Evolutionary conservation across 768 basidiomycete species (phyloP).

Genomic region (Hemileccinum rubropunctum): DNA sequence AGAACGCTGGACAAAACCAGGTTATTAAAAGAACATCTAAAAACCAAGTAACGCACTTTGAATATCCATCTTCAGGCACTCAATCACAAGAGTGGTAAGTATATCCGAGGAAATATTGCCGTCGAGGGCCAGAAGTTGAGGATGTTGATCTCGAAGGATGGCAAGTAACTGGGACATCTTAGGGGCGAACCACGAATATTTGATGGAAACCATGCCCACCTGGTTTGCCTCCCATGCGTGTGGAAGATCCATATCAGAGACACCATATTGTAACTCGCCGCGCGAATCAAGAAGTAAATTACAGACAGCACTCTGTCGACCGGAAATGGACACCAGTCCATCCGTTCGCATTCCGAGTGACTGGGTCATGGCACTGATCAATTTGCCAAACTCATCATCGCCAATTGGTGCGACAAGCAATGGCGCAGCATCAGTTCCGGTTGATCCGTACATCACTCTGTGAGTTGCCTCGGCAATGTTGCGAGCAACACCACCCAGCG

Average conservation of each 20-base stretch:
- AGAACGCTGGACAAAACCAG: slow-evolving; percentile 54
- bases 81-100: slow-evolving; percentile 48
- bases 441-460: slow-evolving; percentile 45
- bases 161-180: slow-evolving; percentile 44
- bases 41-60: slow-evolving; percentile 43
- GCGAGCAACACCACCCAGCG: slow-evolving; percentile 89
- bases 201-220: slow-evolving; percentile 30
- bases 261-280: slow-evolving; percentile 76
- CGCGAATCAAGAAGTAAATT: slow-evolving; percentile 74
- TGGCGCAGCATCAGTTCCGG: slow-evolving; percentile 32
- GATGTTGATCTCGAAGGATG: slow-evolving; percentile 46
- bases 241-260: slow-evolving; percentile 88
- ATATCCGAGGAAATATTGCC: slow-evolving; percentile 64
- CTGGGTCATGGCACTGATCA: slow-evolving; percentile 56
- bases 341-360: slow-evolving; percentile 78
- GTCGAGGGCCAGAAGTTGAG: slow-evolving; percentile 67
- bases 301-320: slow-evolving; percentile 72
- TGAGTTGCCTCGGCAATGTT: slow-evolving; percentile 92
- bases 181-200: background rate
- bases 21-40: background rate
- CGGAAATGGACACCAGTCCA: slow-evolving; percentile 52
- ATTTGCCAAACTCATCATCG: slow-evolving; percentile 68
- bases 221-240: slow-evolving; percentile 43
- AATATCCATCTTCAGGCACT: slow-evolving; percentile 48
- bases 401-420: slow-evolving; percentile 78